These are phyloP conservation scores for Vicia faba DNA, from an alignment of 306 rosid species.

Conservation along the genomic window DNA sequence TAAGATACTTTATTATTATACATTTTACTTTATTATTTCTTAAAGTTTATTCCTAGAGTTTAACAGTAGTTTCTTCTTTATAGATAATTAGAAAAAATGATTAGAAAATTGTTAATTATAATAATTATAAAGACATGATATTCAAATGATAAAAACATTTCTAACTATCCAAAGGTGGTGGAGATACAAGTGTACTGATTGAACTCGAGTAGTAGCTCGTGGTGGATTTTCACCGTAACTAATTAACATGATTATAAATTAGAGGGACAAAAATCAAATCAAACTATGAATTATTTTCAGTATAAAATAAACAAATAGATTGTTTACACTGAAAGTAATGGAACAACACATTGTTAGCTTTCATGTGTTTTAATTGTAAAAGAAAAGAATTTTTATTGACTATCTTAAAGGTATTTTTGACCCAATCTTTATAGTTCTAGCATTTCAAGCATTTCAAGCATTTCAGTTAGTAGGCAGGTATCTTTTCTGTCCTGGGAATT, in stretches of 20 bases:
- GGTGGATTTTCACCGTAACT: conserved; percentile 77
- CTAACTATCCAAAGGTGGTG: no score
- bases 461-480: background rate
- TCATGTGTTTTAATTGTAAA: background rate
- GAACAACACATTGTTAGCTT: background rate
- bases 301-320: no score
- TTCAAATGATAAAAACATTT: no score
- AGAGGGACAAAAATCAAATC: conserved; percentile 31
- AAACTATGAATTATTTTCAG: background rate
- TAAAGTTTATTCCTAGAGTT: no score
- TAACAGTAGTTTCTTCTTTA: no score
- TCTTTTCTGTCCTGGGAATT: background rate
- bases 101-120: no score
- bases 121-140: no score
- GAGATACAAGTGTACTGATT: conserved; percentile 66
- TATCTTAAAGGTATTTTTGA: no score
- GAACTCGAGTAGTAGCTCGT: conserved; percentile 54
- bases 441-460: no score
- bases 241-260: conserved; percentile 48
- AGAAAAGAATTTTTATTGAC: background rate
- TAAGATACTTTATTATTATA: no score
- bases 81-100: no score
- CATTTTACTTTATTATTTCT: no score
- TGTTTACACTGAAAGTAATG: background rate
- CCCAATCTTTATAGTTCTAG: background rate